These are phyloP conservation scores for Paramarasmius palmivorus DNA, from an alignment of 1,284 basidiomycete species.

Conservation along the genomic window DNA sequence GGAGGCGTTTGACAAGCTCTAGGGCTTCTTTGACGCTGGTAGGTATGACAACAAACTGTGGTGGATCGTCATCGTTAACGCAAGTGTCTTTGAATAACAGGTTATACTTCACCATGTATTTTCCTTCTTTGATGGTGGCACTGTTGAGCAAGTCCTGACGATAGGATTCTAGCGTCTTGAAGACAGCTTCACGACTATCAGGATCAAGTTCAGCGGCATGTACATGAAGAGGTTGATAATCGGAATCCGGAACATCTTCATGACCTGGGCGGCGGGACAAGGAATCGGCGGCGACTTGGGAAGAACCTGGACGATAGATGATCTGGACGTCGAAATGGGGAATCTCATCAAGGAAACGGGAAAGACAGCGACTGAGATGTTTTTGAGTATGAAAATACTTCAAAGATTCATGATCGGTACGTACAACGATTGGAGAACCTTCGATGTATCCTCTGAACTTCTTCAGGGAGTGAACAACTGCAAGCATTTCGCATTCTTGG, in stretches of 20 bases:
- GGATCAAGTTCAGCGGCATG: not conserved
- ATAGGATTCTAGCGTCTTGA: too few species aligned
- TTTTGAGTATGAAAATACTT: constrained; percentile 6
- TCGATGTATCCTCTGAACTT: constrained; percentile 3
- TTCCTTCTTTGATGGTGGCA: too few species aligned
- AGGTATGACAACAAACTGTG: too few species aligned
- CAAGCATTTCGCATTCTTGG: constrained; percentile 2
- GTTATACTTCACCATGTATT: too few species aligned
- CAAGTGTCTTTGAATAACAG: too few species aligned
- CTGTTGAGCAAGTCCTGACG: too few species aligned
- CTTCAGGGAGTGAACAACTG: not conserved
- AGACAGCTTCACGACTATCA: too few species aligned
- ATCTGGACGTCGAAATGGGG: constrained; percentile 4
- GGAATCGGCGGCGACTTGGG: constrained; percentile 1
- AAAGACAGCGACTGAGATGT: constrained; percentile 1
- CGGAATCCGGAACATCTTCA: not conserved
- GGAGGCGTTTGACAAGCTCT: too few species aligned
- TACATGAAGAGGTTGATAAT: not conserved
- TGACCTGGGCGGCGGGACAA: not conserved
- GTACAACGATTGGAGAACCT: constrained; percentile 6
- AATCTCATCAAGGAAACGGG: constrained; percentile 4
- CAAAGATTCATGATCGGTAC: constrained; percentile 5
- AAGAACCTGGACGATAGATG: constrained; percentile 1
- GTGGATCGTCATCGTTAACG: too few species aligned
- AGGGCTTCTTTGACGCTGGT: too few species aligned